Evolutionary conservation across 1,139 yeast genomes (phyloP), one percentile per base, ranked within the genome.

Genomic region (Scheffersomyces lignicola): DNA sequence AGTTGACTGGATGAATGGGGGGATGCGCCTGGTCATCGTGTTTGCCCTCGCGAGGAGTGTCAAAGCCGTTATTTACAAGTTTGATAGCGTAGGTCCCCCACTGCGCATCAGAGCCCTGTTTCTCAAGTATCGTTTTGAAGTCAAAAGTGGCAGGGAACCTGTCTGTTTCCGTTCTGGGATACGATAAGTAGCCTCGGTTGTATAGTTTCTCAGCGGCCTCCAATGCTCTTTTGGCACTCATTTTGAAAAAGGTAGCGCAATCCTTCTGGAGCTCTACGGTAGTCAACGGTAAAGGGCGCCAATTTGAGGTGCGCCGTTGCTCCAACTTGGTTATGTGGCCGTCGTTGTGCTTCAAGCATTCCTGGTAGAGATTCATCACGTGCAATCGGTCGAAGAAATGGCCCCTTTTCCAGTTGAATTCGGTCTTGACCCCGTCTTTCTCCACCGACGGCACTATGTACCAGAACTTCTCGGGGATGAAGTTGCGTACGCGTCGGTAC

Each of bases 131-230:
- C 1, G 62, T 63, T 33, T 65, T 65, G 33, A 92, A 65, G 52
- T 92, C 86, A 82, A 90, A 87, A 2, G 75, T 69, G 0, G 66
- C 58, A 1, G 96, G 96, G 51, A 86, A 94, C 20, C 66, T 76
- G 56, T 94, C 97, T 0, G 99, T 94, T 56, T 94, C 99, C 0
- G 99, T 94, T 66, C 99, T 83, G 3, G 99, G 99, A 53, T 94
- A 94, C 0, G 97, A 89, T 3, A 94, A 68, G 50, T 78, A 87
- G 0, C 98, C 98, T 36, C 76, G 70, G 39, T 84, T 89, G 55
- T 94, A 94, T 18, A 94, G 69, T 44, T 75, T 76, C 59, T 94
- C 98, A 0, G 99, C 97, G 0, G 83, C 77, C 38, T 80, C 88
- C 49, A 92, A 64, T 1, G 96, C 80, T 32, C 74, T 74, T 51